phyloP scores from a whole-genome alignment of 306 rosid genomes.

The Dicorynia guianensis region DNA sequence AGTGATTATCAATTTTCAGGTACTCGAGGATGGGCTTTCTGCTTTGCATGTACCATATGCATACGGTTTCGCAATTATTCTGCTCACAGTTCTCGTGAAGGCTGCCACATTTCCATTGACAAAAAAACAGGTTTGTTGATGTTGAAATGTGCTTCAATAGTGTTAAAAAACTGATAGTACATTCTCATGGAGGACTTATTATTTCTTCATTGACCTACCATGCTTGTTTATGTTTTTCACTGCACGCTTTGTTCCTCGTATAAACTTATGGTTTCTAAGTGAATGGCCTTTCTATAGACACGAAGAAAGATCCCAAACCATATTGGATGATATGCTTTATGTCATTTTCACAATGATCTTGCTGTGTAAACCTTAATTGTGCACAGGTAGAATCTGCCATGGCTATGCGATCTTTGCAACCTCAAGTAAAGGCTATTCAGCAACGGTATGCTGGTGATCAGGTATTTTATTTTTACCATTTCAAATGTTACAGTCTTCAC shows the following conservation, averaged over 20 bases:
- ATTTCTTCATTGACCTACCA: not conserved
- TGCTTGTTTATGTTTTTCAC: not conserved
- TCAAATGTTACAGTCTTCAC: conserved; percentile 15
- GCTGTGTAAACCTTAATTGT: conserved; percentile 15
- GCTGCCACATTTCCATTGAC: conserved; percentile 89
- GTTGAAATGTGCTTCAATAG: conserved; percentile 19
- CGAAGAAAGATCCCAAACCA: not conserved
- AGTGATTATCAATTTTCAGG: conserved; percentile 51
- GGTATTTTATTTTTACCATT: conserved; percentile 53
- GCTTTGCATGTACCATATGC: conserved; percentile 83
- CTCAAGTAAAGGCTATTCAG: conserved; percentile 88
- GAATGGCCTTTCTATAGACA: conserved; percentile 7
- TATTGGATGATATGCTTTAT: not conserved
- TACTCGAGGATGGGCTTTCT: conserved; percentile 87
- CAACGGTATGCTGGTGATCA: conserved; percentile 88
- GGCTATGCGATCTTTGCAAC: conserved; percentile 95
- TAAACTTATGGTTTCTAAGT: conserved; percentile 14
- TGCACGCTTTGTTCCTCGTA: conserved; percentile 12
- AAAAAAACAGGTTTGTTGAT: conserved; percentile 75
- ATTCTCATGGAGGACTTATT: too few species aligned
- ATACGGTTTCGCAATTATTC: conserved; percentile 95
- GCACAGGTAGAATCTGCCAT: conserved; percentile 88
- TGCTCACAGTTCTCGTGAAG: conserved; percentile 84
- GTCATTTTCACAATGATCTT: not conserved
- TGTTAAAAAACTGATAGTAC: conserved; percentile 23